Evolutionary conservation across 306 rosid genomes (phyloP).

Genomic region (Glycine tomentella): DNA sequence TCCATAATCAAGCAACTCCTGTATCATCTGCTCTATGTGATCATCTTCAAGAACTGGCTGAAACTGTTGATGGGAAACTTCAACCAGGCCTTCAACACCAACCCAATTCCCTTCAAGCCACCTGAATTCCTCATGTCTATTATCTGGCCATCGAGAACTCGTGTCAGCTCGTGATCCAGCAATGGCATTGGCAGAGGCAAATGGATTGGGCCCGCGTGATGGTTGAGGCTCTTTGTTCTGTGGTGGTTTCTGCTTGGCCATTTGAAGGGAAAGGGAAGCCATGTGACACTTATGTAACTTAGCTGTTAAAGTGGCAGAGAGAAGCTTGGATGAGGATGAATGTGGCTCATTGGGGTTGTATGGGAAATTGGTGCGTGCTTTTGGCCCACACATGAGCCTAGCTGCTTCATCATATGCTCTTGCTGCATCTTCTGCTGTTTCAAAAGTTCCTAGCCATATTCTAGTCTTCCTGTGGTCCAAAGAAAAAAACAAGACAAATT

Average conservation of each 20-base stretch:
- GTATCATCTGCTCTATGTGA: slow-evolving; percentile 88
- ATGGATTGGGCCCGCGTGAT: not conserved
- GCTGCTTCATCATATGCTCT: slow-evolving; percentile 95
- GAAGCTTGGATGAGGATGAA: slow-evolving; percentile 64
- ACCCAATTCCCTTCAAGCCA: not conserved
- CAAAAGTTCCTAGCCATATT: slow-evolving; percentile 89
- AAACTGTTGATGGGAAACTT: slow-evolving; percentile 50
- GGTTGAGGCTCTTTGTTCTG: slow-evolving; percentile 46
- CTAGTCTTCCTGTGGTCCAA: slow-evolving; percentile 66
- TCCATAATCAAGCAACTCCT: slow-evolving; percentile 80
- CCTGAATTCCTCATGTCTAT: no score
- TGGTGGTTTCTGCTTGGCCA: slow-evolving; percentile 53
- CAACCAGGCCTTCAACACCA: slow-evolving; percentile 41
- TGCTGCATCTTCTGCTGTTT: slow-evolving; percentile 91
- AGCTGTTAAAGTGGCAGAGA: slow-evolving; percentile 68
- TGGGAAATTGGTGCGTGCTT: slow-evolving; percentile 78
- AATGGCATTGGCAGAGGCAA: slow-evolving; percentile 20
- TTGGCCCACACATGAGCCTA: slow-evolving; percentile 76
- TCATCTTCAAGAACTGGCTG: slow-evolving; percentile 80
- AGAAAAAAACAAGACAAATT: not conserved
- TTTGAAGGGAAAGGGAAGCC: slow-evolving; percentile 79
- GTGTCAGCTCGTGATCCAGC: slow-evolving; percentile 37
- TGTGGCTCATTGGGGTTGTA: slow-evolving; percentile 63
- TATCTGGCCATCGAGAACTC: slow-evolving; percentile 43
- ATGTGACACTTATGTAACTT: slow-evolving; percentile 79